Evolutionary conservation across 2,329 filamentous ascomycete genomes (phyloP), one percentile per base, ranked within the genome.

Genomic region (Verticillium longisporum): DNA sequence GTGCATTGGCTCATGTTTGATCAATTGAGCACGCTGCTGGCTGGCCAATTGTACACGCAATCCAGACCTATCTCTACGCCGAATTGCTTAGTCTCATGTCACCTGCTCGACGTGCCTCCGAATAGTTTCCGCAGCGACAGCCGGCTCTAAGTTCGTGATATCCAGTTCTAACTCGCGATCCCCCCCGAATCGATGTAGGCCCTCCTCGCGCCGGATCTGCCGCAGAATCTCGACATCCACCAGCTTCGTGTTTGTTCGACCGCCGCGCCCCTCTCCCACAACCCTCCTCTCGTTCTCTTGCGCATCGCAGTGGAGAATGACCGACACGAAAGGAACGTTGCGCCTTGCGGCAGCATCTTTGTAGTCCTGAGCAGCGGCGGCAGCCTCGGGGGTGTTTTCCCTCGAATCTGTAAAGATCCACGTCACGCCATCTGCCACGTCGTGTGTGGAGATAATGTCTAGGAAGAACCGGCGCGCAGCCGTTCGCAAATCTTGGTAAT

Each of bases 351-450:
- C 66, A 1, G 69, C 67, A 9, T 61, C 59, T 31, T 64, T 61
- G 56, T 69, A 68, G 50, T 68, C 66, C 59, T 62, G 50, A 3
- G 67, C 61, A 14, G 63, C 64, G 18, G 10, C 32, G 6, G 15
- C 56, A 13, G 61, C 62, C 18, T 54, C 4, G n/a, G 50, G 4
- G 21, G 61, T 64, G 34, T 61, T 62, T 36, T 57, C 60, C 33
- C 64, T 64, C 55, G 66, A 63, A 61, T 70, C 69, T 18, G 68
- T 70, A 53, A 70, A 69, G 38, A 71, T 70, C 63, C 63, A 70
- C 3, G 62, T 66, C 33, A 33, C 65, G 13, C 56, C 32, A 15
- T 26, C 37, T 11, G 53, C 36, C 1, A 33, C 56, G 41, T 61
- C 60, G 18, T 45, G 41, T n/a, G 63, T 66, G 11, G 61, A 61